Evolutionary conservation across 495 filamentous ascomycete genomes (phyloP), one percentile per base, ranked within the genome.

Genomic region (Poronia punctata): DNA sequence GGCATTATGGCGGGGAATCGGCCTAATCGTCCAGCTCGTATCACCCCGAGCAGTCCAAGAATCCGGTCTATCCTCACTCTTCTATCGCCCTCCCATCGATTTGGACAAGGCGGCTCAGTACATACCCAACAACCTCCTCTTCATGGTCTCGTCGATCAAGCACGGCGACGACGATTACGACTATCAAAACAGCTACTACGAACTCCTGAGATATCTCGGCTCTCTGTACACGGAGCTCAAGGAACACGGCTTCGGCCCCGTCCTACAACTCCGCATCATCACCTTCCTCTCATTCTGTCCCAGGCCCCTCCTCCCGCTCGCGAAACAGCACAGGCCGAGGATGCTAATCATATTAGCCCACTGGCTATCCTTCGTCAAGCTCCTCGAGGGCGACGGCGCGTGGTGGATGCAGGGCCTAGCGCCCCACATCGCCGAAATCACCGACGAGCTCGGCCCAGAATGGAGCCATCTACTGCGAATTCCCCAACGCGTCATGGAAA

Each of bases 281-380:
- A 68, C 64, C 5, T 64, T 64, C 34, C 54, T 60, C 19, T 68
- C 73, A 11, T 69, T 69, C 8, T 56, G 79, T 4, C 70, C 73
- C 0, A 46, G 64, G 2, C 53, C 59, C 8, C 82, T 78, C 49
- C 48, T 76, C 10, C 63, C 68, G 0, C 57, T 77, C 16, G 67
- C 78, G 4, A 61, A 62, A 7, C 52, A 68, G 26, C 63, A 61
- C 7, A 59, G 68, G 24, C 75, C 78, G 0, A 71, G 79, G 27
- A 75, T 81, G 0, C 49, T 76, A 0, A 50, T 76, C 6, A 66
- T 77, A 10, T 20, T 74, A 4, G 67, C 71, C 1, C 43, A 74
- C 30, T 71, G 66, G 34, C 54, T 73, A 10, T 56, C 49, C 19
- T 72, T 74, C 35, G 28, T 57, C 5, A 70, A 67, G 45, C 17